A percentile compares a stretch with the other conserved stretches of the same genome.
phyloP scores from a whole-genome alignment of 805 yeast genomes.

The Barnettozyma wickerhamii region DNA sequence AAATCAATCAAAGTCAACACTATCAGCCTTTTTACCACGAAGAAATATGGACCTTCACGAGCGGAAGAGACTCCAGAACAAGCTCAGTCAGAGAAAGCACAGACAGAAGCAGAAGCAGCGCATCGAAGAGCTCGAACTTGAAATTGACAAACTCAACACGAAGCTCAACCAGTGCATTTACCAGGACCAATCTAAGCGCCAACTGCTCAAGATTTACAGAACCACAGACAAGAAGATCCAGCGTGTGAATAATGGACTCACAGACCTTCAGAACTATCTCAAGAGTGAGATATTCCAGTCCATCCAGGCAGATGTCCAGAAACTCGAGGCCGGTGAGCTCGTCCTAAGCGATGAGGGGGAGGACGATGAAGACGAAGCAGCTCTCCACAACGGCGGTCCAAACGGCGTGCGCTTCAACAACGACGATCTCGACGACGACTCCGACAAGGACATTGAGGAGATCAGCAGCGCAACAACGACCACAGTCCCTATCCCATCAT shows the following conservation, averaged over 20 bases:
- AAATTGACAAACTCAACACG: conserved; percentile 4
- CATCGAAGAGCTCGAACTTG: conserved; percentile 10
- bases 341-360: not conserved
- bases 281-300: conserved; percentile 5
- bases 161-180: conserved; percentile 9
- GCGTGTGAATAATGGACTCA: conserved; percentile 1
- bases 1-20: not conserved
- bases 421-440: conserved; percentile 1
- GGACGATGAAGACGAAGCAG: not conserved
- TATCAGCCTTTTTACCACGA: not conserved
- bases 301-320: not conserved
- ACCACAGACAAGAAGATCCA: conserved; percentile 5
- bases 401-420: not conserved
- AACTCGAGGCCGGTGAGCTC: not conserved
- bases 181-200: conserved; percentile 7
- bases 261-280: conserved; percentile 6
- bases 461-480: not conserved
- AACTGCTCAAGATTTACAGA: conserved; percentile 7
- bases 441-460: conserved; percentile 1
- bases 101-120: conserved; percentile 14
- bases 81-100: conserved; percentile 14
- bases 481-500: no score
- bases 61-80: conserved; percentile 12
- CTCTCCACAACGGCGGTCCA: no score
- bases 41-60: conserved; percentile 8